phyloP scores from a whole-genome alignment of 2,329 filamentous ascomycete species.

The Myriosclerotinia curreyana region DNA sequence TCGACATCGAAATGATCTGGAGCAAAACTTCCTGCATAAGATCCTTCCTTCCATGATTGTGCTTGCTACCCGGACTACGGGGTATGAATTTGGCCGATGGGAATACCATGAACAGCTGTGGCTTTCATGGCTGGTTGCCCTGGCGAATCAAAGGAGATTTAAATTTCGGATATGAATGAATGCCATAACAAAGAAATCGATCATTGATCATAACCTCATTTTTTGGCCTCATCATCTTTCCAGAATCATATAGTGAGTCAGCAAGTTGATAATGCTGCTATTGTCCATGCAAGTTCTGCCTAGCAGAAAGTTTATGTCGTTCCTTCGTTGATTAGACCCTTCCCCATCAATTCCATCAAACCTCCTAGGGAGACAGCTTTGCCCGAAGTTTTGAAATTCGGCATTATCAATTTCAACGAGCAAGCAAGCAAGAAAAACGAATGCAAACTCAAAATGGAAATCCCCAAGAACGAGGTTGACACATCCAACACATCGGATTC shows the following conservation, averaged over 20 bases:
- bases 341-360: background rate
- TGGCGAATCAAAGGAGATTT: slow-evolving; percentile 11
- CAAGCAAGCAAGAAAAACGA: background rate
- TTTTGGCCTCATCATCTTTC: background rate
- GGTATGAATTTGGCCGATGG: background rate
- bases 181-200: slow-evolving; percentile 1
- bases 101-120: background rate
- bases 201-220: background rate
- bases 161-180: background rate
- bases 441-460: background rate
- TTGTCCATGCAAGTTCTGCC: background rate
- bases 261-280: background rate
- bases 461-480: background rate
- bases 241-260: background rate
- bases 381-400: background rate
- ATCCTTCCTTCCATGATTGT: background rate
- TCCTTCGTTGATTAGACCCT: background rate
- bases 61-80: background rate
- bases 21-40: background rate
- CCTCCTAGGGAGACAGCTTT: background rate
- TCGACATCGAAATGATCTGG: too few species aligned
- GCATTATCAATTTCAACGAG: background rate
- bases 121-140: background rate
- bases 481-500: background rate
- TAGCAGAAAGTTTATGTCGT: background rate